Evolutionary conservation across 805 yeast species (phyloP).

Genomic region (Monosporozyma aerobia): DNA sequence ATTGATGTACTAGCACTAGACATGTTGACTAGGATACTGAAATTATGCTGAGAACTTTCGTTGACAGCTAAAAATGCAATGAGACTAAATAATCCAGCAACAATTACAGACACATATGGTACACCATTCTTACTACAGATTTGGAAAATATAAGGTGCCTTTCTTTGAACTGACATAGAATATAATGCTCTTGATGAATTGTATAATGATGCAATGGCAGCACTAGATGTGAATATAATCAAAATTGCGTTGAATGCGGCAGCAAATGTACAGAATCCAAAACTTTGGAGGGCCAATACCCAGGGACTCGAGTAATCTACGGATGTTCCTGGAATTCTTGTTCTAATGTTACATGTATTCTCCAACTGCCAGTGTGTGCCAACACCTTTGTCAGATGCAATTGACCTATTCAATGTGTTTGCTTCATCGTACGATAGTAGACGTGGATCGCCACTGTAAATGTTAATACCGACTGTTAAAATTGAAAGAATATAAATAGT

Average conservation of each 20-base stretch:
- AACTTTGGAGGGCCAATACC: slow-evolving; percentile 45
- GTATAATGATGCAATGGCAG: slow-evolving; percentile 48
- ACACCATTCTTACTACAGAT: slow-evolving; percentile 57
- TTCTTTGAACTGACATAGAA: slow-evolving; percentile 43
- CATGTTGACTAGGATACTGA: slow-evolving; percentile 56
- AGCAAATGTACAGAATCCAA: slow-evolving; percentile 43
- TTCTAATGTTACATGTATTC: slow-evolving; percentile 61
- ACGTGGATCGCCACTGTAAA: slow-evolving; percentile 73
- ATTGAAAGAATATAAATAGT: slow-evolving; percentile 57
- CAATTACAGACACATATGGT: slow-evolving; percentile 61
- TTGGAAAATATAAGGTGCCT: slow-evolving; percentile 54
- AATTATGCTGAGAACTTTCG: slow-evolving; percentile 48
- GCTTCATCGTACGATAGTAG: slow-evolving; percentile 42
- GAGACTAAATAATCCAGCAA: slow-evolving; percentile 52
- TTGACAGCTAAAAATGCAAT: slow-evolving; percentile 54
- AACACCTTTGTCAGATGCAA: slow-evolving; percentile 8
- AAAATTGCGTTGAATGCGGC: slow-evolving; percentile 43
- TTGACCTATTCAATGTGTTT: slow-evolving; percentile 6
- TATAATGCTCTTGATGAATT: slow-evolving; percentile 55
- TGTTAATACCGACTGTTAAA: slow-evolving; percentile 59
- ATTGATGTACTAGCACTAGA: slow-evolving; percentile 68
- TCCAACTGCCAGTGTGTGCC: slow-evolving; percentile 47
- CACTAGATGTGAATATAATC: slow-evolving; percentile 46
- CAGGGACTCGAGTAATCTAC: slow-evolving; percentile 46
- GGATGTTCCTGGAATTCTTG: slow-evolving; percentile 39